These are phyloP conservation scores for Saturnispora zaruensis DNA, from an alignment of 805 yeast genomes.

Conservation along the genomic window DNA sequence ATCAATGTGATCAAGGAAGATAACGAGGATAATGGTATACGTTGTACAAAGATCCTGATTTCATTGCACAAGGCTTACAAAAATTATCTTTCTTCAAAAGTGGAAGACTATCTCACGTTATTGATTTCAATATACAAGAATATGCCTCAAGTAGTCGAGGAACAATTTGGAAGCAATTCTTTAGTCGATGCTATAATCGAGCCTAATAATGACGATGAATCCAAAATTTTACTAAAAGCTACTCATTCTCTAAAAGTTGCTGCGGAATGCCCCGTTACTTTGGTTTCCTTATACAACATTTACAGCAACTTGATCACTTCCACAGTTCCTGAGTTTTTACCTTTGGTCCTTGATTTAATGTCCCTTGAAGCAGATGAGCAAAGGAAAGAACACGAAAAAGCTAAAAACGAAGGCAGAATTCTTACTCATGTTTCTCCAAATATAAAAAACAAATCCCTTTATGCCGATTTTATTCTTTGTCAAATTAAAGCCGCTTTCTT, in stretches of 20 bases:
- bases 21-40: constrained; percentile 92
- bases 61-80: constrained; percentile 81
- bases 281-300: constrained; percentile 85
- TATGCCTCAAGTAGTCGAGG: constrained; percentile 65
- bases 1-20: constrained; percentile 58
- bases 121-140: constrained; percentile 72
- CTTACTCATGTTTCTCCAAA: constrained; percentile 67
- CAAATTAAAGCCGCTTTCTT: constrained; percentile 97
- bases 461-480: constrained; percentile 81
- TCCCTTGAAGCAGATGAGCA: constrained; percentile 79
- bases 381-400: constrained; percentile 49
- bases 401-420: constrained; percentile 47
- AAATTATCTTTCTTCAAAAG: constrained; percentile 54
- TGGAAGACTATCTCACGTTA: constrained; percentile 68
- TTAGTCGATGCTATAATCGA: not conserved
- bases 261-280: constrained; percentile 94
- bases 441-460: constrained; percentile 67
- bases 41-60: constrained; percentile 82
- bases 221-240: constrained; percentile 53
- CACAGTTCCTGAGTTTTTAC: constrained; percentile 69
- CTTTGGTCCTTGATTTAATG: constrained; percentile 68
- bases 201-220: constrained; percentile 27
- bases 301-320: constrained; percentile 68
- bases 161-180: constrained; percentile 42
- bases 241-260: constrained; percentile 81